Percentiles rank a stretch among this genome's conserved stretches.
Conservation (phyloP, 305 asterid species). For the Solanum hybrid region DNA sequence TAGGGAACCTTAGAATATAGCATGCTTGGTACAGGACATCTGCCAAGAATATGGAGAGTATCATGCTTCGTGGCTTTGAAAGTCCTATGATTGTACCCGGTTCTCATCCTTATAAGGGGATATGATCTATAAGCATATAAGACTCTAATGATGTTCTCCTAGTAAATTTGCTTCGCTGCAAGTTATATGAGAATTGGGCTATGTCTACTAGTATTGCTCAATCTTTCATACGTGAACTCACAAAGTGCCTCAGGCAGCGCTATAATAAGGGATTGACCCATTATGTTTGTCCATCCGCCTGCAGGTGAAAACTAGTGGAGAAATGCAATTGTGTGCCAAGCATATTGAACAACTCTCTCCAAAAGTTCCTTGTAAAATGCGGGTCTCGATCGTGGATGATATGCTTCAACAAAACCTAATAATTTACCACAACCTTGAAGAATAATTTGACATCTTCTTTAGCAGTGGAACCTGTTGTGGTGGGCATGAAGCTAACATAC, state of each 20-base stretch:
- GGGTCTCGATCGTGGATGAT: background rate
- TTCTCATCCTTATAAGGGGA: background rate
- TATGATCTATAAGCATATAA: background rate
- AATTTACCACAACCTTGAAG: background rate
- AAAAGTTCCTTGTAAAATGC: background rate
- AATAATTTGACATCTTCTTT: background rate
- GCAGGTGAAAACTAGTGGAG: background rate
- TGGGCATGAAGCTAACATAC: background rate
- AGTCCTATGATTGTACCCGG: background rate
- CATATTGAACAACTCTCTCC: background rate
- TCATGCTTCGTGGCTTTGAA: background rate
- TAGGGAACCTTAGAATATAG: background rate
- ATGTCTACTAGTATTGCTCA: background rate
- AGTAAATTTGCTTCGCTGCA: background rate
- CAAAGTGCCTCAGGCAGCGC: background rate
- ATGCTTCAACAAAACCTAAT: background rate
- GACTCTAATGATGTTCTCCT: background rate
- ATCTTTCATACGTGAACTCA: background rate
- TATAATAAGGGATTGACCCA: background rate
- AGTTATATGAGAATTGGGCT: background rate
- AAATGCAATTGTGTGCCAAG: background rate
- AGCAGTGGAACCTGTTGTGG: too few relatives aligned
- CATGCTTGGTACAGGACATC: background rate
- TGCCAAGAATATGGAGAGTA: background rate
- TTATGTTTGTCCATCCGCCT: background rate